Evolutionary conservation across 371 early-diverging fungal species (phyloP).

Genomic region (Mortierella sp.): DNA sequence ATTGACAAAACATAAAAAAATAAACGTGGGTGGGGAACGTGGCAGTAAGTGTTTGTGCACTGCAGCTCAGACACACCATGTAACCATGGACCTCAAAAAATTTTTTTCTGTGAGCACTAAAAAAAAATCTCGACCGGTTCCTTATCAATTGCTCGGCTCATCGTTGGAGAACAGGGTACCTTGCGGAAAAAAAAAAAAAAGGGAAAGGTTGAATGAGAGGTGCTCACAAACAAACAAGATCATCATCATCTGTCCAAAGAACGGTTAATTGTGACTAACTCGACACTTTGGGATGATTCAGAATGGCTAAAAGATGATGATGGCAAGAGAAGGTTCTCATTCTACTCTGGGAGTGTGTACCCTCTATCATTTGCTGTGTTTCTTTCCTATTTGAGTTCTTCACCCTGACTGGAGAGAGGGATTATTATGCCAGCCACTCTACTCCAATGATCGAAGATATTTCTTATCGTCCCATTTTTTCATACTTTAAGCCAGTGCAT

Average conservation of each 20-base stretch:
- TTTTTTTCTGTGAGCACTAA: conserved; percentile 30
- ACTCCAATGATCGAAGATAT: not conserved
- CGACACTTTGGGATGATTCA: not conserved
- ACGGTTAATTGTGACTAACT: not conserved
- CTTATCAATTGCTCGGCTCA: conserved; percentile 6
- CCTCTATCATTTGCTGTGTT: not conserved
- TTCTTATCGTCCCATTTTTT: not conserved
- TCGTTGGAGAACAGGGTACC: conserved; percentile 9
- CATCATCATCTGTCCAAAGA: conserved; percentile 8
- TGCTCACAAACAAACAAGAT: not conserved
- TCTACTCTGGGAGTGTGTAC: conserved; percentile 10
- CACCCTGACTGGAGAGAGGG: not conserved
- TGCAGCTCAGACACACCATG: conserved; percentile 1
- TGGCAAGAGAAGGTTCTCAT: conserved; percentile 23
- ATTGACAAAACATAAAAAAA: not conserved
- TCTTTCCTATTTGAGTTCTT: not conserved
- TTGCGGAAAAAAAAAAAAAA: not conserved
- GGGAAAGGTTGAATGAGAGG: not conserved
- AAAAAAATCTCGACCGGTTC: not conserved
- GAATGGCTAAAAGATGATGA: conserved; percentile 12
- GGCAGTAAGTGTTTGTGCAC: conserved; percentile 21
- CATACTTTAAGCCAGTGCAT: not conserved
- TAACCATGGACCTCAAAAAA: conserved; percentile 14
- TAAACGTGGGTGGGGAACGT: conserved; percentile 24
- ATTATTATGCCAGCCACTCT: not conserved